phyloP scores from a whole-genome alignment of 495 filamentous ascomycete species.

The Clohesyomyces aquaticus region DNA sequence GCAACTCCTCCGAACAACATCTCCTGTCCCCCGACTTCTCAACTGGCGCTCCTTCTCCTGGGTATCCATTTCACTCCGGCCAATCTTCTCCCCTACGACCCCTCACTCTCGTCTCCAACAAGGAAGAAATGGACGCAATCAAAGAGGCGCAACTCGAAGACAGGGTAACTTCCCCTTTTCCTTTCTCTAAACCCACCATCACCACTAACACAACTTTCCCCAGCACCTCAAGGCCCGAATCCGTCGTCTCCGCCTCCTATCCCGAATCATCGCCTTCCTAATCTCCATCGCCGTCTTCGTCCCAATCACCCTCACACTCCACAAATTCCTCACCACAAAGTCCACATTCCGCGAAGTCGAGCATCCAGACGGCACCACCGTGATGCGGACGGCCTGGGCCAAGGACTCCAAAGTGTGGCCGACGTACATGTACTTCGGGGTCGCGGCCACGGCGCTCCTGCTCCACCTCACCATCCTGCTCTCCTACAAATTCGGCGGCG shows the following conservation, averaged over 20 bases:
- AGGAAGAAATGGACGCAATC: background rate
- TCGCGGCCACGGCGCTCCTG: conserved; percentile 32
- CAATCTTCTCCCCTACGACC: background rate
- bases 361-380: conserved; percentile 15
- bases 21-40: background rate
- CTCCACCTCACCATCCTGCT: conserved; percentile 40
- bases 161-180: background rate
- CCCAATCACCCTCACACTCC: conserved; percentile 40
- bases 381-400: conserved; percentile 40
- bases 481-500: conserved; percentile 34
- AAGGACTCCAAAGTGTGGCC: conserved; percentile 43
- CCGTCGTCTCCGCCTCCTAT: conserved; percentile 38
- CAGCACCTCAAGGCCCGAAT: conserved; percentile 41
- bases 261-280: conserved; percentile 34
- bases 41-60: background rate
- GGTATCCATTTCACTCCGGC: background rate
- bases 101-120: background rate
- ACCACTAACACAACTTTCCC: background rate
- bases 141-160: background rate
- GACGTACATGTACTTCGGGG: conserved; percentile 42
- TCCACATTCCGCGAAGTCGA: conserved; percentile 26
- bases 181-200: background rate
- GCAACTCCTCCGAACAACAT: background rate
- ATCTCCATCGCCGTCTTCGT: conserved; percentile 39
- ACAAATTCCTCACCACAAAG: conserved; percentile 42